Conservation (phyloP, 1,284 basidiomycete genomes). For the Sporisorium exsertum region DNA sequence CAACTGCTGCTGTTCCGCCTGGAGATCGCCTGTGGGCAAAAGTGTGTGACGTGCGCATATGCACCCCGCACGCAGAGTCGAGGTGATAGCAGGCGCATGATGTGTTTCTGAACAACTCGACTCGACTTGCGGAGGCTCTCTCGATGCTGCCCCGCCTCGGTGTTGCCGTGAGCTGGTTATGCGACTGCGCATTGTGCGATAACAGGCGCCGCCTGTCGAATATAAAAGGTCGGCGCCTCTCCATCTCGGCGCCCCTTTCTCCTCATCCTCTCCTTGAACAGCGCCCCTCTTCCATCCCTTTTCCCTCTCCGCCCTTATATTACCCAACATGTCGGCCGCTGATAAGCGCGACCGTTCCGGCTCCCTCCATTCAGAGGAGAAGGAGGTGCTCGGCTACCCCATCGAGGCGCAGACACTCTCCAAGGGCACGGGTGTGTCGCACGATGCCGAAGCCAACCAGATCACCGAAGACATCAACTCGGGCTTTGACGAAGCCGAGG, state of each 20-base stretch:
- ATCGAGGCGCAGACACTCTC: conserved; percentile 29
- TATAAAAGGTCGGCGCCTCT: conserved; percentile 20
- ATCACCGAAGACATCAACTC: conserved; percentile 47
- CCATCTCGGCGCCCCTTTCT: neutral
- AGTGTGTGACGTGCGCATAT: conserved; percentile 10
- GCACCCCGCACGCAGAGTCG: conserved; percentile 17
- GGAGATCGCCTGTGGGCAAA: neutral
- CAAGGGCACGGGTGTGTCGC: conserved; percentile 31
- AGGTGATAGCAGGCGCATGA: neutral
- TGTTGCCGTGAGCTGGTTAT: no score
- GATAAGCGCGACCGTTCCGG: conserved; percentile 38
- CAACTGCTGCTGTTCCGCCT: neutral
- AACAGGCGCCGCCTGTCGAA: neutral
- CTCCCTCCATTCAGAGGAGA: conserved; percentile 50
- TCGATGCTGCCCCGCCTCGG: neutral
- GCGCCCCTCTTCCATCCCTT: neutral
- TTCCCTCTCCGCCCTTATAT: neutral
- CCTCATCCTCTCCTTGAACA: neutral
- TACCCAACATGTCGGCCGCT: conserved; percentile 21
- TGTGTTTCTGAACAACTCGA: neutral
- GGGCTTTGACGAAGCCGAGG: conserved; percentile 48
- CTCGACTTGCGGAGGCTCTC: neutral
- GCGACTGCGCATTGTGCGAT: neutral
- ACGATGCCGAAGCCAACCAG: conserved; percentile 41
- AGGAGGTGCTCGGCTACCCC: conserved; percentile 41